A percentile compares a stretch with the other conserved stretches of the same genome.
phyloP scores from a whole-genome alignment of 345 rosid species.

The Linum lewisii region DNA sequence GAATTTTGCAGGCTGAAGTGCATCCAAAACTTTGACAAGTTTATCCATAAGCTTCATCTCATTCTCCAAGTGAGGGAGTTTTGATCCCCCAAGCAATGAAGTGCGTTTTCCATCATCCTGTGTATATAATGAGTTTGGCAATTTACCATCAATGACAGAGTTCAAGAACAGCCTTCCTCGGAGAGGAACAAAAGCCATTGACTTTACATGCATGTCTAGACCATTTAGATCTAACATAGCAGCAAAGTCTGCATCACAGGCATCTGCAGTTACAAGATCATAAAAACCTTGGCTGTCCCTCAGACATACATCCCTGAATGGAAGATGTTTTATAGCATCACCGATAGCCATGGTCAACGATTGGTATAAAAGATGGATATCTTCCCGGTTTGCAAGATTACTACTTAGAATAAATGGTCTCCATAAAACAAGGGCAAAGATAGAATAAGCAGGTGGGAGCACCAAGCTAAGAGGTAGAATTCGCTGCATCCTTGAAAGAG shows the following conservation, averaged over 20 bases:
- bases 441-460: constrained; percentile 81
- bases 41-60: constrained; percentile 69
- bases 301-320: constrained; percentile 89
- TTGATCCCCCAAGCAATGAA: constrained; percentile 44
- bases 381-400: constrained; percentile 58
- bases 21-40: constrained; percentile 67
- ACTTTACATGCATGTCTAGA: constrained; percentile 56
- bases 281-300: constrained; percentile 75
- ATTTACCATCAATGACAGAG: constrained; percentile 72
- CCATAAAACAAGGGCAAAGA: constrained; percentile 81
- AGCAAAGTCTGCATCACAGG: constrained; percentile 83
- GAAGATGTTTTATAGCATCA: constrained; percentile 74
- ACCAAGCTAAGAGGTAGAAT: constrained; percentile 78
- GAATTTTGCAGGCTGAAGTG: constrained; percentile 92
- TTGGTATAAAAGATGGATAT: constrained; percentile 60
- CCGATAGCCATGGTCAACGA: constrained; percentile 65
- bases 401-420: constrained; percentile 47
- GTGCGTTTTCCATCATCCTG: constrained; percentile 42
- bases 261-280: constrained; percentile 75
- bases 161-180: constrained; percentile 87
- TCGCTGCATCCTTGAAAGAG: constrained; percentile 93
- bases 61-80: constrained; percentile 39
- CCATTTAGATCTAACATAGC: constrained; percentile 54
- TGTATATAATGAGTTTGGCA: constrained; percentile 38
- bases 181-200: constrained; percentile 73